Evolutionary conservation across 495 filamentous ascomycete genomes (phyloP).

Genomic region (Neurospora tetraspora): DNA sequence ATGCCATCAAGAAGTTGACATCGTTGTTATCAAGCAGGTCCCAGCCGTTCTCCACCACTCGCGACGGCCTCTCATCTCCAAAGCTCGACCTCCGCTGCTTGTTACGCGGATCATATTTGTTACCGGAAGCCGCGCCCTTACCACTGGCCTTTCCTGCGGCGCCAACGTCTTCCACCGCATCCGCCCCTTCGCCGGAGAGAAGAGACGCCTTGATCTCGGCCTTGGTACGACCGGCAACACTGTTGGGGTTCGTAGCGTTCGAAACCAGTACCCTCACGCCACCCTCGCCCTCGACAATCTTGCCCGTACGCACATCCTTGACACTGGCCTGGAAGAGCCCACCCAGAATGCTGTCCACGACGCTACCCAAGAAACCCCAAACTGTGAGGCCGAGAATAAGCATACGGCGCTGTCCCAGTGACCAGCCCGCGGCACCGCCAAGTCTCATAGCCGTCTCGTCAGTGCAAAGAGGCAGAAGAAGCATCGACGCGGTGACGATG

Average conservation of each 20-base stretch:
- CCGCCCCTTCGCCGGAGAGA: constrained; percentile 22
- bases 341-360: constrained; percentile 80
- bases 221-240: constrained; percentile 14
- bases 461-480: constrained; percentile 62
- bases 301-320: constrained; percentile 69
- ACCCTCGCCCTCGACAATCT: constrained; percentile 81
- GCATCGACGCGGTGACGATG: constrained; percentile 53
- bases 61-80: constrained; percentile 50
- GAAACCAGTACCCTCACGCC: constrained; percentile 61
- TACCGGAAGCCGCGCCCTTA: constrained; percentile 13
- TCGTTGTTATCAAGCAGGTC: constrained; percentile 88
- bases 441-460: constrained; percentile 19
- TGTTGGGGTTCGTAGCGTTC: constrained; percentile 9
- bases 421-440: constrained; percentile 34
- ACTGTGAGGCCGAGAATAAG: constrained; percentile 52
- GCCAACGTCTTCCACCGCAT: constrained; percentile 20
- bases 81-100: constrained; percentile 38
- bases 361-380: constrained; percentile 67
- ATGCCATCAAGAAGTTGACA: constrained; percentile 86
- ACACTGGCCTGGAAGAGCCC: constrained; percentile 81
- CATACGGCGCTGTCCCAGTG: constrained; percentile 36
- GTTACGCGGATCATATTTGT: constrained; percentile 31
- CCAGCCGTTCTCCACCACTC: constrained; percentile 59
- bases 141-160: not conserved
- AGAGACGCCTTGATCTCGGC: constrained; percentile 28